Percentiles rank a stretch among this genome's conserved stretches.
Evolutionary conservation across 2,329 filamentous ascomycete species (phyloP).

Genomic region (Paecilomyces sp.): DNA sequence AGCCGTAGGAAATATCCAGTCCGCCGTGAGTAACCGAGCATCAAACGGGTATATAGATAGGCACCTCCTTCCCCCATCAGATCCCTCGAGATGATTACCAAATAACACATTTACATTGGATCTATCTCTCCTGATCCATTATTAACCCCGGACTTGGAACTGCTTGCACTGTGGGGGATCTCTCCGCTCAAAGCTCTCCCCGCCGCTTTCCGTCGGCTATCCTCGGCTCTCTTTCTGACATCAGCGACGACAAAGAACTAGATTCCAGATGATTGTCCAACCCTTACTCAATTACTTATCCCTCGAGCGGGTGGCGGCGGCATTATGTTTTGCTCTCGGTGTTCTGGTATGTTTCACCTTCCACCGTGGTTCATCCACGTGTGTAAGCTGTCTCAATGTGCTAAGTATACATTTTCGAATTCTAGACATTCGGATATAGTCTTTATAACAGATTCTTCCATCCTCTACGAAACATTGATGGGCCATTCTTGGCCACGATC

Average conservation of each 20-base stretch:
- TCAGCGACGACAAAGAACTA: background rate
- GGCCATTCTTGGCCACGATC: slow-evolving; percentile 22
- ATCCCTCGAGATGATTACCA: background rate
- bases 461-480: slow-evolving; percentile 23
- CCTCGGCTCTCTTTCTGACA: background rate
- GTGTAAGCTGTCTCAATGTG: background rate
- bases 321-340: slow-evolving; percentile 10
- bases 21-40: background rate
- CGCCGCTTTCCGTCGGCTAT: background rate
- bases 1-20: background rate
- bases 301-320: slow-evolving; percentile 8
- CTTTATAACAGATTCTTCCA: slow-evolving; percentile 30
- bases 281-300: slow-evolving; percentile 12
- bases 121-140: background rate
- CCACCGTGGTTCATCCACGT: background rate
- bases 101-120: background rate
- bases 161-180: background rate
- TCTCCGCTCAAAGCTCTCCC: background rate
- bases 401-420: background rate
- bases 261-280: slow-evolving; percentile 15
- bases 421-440: slow-evolving; percentile 20
- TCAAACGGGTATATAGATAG: background rate
- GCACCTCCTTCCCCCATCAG: background rate
- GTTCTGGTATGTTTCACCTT: background rate
- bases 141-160: background rate